These are phyloP conservation scores for Acanthamoeba castellanii DNA, from an alignment of 208 protist species.

Conservation along the genomic window DNA sequence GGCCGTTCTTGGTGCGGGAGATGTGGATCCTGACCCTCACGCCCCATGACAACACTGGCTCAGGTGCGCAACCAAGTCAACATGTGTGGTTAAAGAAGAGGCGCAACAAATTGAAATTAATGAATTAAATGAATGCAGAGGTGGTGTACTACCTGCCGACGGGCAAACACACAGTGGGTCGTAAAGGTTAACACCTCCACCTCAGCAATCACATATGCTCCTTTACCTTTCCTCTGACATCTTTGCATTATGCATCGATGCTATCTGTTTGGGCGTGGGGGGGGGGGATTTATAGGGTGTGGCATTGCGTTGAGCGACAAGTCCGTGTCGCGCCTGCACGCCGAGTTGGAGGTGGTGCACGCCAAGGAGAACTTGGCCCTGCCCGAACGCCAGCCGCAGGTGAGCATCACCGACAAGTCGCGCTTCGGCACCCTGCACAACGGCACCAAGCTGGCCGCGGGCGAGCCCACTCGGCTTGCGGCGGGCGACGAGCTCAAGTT, in stretches of 20 bases:
- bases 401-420: constrained; percentile 4
- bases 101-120: neutral
- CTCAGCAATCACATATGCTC: neutral
- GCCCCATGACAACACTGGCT: neutral
- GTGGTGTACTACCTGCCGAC: neutral
- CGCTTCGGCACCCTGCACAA: constrained; percentile 35
- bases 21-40: constrained; percentile 7
- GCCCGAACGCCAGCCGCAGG: constrained; percentile 9
- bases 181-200: neutral
- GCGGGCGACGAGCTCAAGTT: constrained; percentile 40
- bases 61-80: neutral
- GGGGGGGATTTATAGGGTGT: neutral
- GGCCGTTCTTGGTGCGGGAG: neutral
- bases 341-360: neutral
- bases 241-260: neutral
- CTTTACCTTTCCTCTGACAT: neutral
- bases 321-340: constrained; percentile 36
- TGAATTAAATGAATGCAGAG: neutral
- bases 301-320: constrained; percentile 10
- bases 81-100: neutral
- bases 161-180: neutral
- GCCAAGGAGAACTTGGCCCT: constrained; percentile 9
- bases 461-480: neutral
- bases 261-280: neutral
- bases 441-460: neutral